Percentiles rank a stretch among this genome's conserved stretches.
Conservation (phyloP, 2,329 filamentous ascomycete genomes). For the Furcasterigmium furcatum region DNA sequence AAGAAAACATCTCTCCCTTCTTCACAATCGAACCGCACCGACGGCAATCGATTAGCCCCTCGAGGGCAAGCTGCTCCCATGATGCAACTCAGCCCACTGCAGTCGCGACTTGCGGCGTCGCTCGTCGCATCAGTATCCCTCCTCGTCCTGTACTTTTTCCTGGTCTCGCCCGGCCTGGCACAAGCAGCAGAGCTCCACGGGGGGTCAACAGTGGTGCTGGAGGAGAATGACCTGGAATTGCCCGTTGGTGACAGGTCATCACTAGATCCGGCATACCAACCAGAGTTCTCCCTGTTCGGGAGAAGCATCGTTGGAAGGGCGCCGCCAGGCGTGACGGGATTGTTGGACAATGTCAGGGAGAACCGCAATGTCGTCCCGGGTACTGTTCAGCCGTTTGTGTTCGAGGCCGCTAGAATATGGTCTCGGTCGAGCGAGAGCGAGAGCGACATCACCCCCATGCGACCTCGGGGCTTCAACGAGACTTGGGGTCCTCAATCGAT, state of each 20-base stretch:
- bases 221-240: constrained; percentile 14
- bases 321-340: constrained; percentile 43
- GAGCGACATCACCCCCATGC: constrained; percentile 6
- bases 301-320: constrained; percentile 61
- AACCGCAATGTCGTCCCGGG: constrained; percentile 61
- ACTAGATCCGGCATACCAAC: constrained; percentile 44
- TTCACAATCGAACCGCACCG: too few species aligned
- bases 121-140: constrained; percentile 48
- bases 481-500: constrained; percentile 13
- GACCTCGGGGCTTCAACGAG: constrained; percentile 16
- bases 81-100: constrained; percentile 64
- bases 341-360: constrained; percentile 62
- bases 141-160: constrained; percentile 49
- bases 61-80: constrained; percentile 39
- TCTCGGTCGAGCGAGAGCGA: constrained; percentile 23
- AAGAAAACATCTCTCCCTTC: too few species aligned
- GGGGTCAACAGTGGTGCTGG: constrained; percentile 14
- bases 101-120: constrained; percentile 69
- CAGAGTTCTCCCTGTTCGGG: constrained; percentile 59
- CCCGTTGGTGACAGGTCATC: constrained; percentile 13
- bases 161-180: constrained; percentile 57
- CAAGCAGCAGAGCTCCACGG: constrained; percentile 53
- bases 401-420: constrained; percentile 53
- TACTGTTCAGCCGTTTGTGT: constrained; percentile 59
- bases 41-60: constrained; percentile 20